These are phyloP conservation scores for Apiospora sp. DNA, from an alignment of 2,329 filamentous ascomycete species.

Conservation along the genomic window DNA sequence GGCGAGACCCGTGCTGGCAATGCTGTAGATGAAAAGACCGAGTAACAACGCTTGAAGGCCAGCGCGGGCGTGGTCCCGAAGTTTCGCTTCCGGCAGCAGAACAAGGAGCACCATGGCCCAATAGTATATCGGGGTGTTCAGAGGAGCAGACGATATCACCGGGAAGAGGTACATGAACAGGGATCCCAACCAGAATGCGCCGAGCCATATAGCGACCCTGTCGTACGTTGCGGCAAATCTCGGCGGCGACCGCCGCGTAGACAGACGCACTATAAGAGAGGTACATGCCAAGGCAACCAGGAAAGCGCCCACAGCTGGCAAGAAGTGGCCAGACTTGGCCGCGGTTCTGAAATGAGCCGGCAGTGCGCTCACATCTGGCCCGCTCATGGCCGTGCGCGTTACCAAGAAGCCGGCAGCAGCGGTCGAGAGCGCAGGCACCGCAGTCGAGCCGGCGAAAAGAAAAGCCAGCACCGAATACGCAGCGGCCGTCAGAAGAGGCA, in stretches of 20 bases:
- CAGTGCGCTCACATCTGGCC: neutral
- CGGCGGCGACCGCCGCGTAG: slow-evolving; percentile 62
- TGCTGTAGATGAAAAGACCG: slow-evolving; percentile 80
- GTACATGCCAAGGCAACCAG: slow-evolving; percentile 74
- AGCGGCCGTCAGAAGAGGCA: slow-evolving; percentile 18
- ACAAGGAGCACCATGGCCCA: slow-evolving; percentile 77
- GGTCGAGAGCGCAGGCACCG: slow-evolving; percentile 11
- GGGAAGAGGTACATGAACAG: slow-evolving; percentile 78
- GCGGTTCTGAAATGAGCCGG: neutral
- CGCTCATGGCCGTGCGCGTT: neutral
- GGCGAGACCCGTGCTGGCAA: slow-evolving; percentile 39
- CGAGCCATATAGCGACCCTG: slow-evolving; percentile 75
- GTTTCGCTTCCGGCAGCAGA: neutral
- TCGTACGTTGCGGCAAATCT: slow-evolving; percentile 70
- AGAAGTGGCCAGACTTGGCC: neutral
- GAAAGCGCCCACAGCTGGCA: slow-evolving; percentile 58
- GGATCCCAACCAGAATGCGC: slow-evolving; percentile 74
- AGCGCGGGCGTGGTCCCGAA: neutral
- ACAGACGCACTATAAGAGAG: slow-evolving; percentile 72
- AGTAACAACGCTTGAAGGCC: slow-evolving; percentile 70
- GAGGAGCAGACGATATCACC: slow-evolving; percentile 67
- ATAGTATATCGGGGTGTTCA: slow-evolving; percentile 50
- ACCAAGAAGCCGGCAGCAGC: slow-evolving; percentile 22
- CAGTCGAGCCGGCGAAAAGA: slow-evolving; percentile 19
- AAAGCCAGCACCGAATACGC: slow-evolving; percentile 22